Evolutionary conservation across 2,329 filamentous ascomycete species (phyloP), one percentile per base, ranked within the genome.

Genomic region (Trichoderma afroharzianum): DNA sequence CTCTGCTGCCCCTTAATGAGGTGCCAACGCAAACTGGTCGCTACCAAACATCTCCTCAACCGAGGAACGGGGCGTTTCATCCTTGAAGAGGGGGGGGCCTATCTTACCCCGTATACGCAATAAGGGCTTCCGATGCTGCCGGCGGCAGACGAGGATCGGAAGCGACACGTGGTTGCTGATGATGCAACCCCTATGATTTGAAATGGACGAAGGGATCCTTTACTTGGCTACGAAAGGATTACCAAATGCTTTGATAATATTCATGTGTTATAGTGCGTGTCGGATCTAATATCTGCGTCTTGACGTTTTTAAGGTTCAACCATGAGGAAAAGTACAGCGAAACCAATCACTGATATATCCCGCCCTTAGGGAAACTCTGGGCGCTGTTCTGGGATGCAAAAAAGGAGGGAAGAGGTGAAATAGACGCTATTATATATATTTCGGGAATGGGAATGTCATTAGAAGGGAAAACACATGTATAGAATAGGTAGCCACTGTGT

Each of bases 1-100:
- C 90, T 2, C 80, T 97, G 18, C 83, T 97, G 32, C 94, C 94
- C 1, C 82, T 95, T 33, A 85, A 83, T 75, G 84, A 84, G 77
- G 84, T 83, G 43, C 74, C 74, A 26, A 55, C 74, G 15, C 75
- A 74, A 15, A 71, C 76, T 14, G 72, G 76, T 3, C 74, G 73
- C 18, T 74, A 77, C 2, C 63, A 71, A 50, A 70, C 75, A 21
- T 78, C 77, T 72, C 76, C 73, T 18, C 75, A 71, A 50, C 74
- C 71, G 8, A 75, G 76, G 57, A 76, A 15, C 24, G 66, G 55
- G 15, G n/a, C 57, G 14, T 69, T 62, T 15, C 57, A 47, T 30
- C 21, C 66, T 9, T 69, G 18, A 50, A 50, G 11, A 2, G 9
- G 18, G 33, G 15, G 12, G 24, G 59, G 14, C 7, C 43, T 50